A percentile compares a stretch with the other conserved stretches of the same genome.
Evolutionary conservation across 1,284 basidiomycete species (phyloP).

Genomic region (Pterulicium gracile): DNA sequence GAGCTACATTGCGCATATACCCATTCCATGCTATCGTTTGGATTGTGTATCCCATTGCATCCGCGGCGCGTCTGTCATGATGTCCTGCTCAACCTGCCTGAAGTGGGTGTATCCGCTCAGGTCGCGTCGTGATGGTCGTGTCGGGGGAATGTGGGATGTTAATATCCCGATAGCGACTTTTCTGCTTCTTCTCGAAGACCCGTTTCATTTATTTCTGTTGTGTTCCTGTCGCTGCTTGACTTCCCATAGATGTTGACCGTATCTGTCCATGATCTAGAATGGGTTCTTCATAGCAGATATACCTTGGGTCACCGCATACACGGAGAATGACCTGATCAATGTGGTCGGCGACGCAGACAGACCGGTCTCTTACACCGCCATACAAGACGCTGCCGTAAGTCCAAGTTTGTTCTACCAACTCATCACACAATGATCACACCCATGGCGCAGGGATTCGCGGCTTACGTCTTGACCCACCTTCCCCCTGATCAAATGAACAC

Average conservation of each 20-base stretch:
- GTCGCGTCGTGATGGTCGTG: no score
- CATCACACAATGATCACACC: not conserved
- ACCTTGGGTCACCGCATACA: not conserved
- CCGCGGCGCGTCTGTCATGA: no score
- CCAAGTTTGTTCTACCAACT: not conserved
- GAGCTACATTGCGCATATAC: no score
- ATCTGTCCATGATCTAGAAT: not conserved
- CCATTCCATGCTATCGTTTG: no score
- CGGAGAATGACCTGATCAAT: not conserved
- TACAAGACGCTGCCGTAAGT: slow-evolving; percentile 1
- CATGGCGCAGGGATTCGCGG: not conserved
- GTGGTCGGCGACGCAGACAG: not conserved
- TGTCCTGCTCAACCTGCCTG: no score
- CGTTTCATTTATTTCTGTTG: no score
- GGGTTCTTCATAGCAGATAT: not conserved
- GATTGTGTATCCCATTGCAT: no score
- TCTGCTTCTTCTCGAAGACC: not conserved
- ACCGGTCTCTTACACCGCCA: not conserved
- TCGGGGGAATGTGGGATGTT: no score
- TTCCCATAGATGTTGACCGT: not conserved
- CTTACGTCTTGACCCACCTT: slow-evolving; percentile 1
- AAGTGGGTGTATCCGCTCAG: no score
- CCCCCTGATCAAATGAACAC: not conserved
- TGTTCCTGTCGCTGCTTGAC: no score
- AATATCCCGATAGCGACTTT: no score